Base-by-base conservation (phyloP, 352 stramenopile species). In the Ochromonadaceae sp. region DNA sequence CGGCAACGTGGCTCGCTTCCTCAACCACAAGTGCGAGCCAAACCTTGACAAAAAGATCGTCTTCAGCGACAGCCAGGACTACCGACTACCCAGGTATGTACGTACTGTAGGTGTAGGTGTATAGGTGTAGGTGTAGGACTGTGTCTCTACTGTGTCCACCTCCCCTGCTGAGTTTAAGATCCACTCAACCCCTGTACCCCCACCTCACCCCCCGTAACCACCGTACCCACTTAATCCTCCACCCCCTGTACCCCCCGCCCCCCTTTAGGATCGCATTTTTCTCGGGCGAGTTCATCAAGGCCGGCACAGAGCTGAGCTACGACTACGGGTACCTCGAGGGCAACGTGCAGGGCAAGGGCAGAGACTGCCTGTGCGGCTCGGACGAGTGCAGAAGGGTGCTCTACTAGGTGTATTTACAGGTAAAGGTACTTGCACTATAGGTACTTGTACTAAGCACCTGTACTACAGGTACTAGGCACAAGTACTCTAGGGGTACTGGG, bases 321-420 rank as follows among this genome's bases (percentile, higher is more conserved):
- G 70, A 75, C 53, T 75, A 75, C 56, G 69, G 69, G 1, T 75
- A 75, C 26, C 43, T 60, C 14, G n/a, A 59, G 26, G 67, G 67
- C 1, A 30, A 56, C 12, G 69, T 74, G 26, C 46, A 74, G 35
- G 69, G 69, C 25, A 71, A 69, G n/a, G 49, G 39, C 47, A 22
- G 69, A 3, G 31, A 4, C 40, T 74, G 69, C 39, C 39, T 65
- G n/a, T 74, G 69, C 48, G 69, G 69, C 2, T 67, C 68, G 15
- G 40, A 17, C 15, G 28, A 43, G 22, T 74, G 69, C 52, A 66
- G 69, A 28, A 55, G 65, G 17, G 67, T 15, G 34, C 47, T 72
- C 30, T 72, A 73, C 26, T 73, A 63, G n/a, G n/a, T n/a, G n/a
- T n/a, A n/a, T n/a, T n/a, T n/a, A n/a, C n/a, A n/a, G n/a, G n/a